Conservation (phyloP, 2,329 filamentous ascomycete genomes). For the Colletotrichum orchidophilum region DNA sequence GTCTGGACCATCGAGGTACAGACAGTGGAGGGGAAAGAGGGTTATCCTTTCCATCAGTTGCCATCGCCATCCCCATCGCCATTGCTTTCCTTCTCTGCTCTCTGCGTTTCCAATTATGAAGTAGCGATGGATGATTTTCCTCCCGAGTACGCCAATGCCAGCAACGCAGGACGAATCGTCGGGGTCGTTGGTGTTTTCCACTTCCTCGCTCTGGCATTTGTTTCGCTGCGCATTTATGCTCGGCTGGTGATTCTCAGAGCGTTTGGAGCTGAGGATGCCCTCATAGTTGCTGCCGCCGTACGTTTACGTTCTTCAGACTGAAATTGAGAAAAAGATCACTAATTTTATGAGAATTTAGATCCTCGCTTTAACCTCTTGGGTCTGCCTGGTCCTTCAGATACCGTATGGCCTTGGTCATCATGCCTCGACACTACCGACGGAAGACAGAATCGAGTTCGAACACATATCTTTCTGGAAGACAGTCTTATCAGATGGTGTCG, state of each 20-base stretch:
- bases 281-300: conserved; percentile 38
- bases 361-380: conserved; percentile 36
- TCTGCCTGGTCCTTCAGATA: conserved; percentile 37
- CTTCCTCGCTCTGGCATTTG: conserved; percentile 37
- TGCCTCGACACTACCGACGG: conserved; percentile 17
- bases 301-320: neutral
- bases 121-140: neutral
- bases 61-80: too few relatives aligned
- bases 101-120: neutral
- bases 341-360: neutral
- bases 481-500: conserved; percentile 36
- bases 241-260: conserved; percentile 37
- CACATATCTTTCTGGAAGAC: conserved; percentile 38
- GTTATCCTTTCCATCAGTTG: neutral
- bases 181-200: conserved; percentile 34
- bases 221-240: conserved; percentile 39
- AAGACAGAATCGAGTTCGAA: conserved; percentile 35
- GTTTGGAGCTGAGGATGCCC: conserved; percentile 41
- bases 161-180: conserved; percentile 33
- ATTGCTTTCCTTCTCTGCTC: neutral
- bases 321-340: neutral
- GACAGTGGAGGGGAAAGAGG: neutral
- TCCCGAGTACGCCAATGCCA: conserved; percentile 22
- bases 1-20: too few relatives aligned
- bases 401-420: conserved; percentile 38